Evolutionary conservation across 1,139 yeast genomes (phyloP), one percentile per base, ranked within the genome.

Genomic region (Debaryomyces udenii): DNA sequence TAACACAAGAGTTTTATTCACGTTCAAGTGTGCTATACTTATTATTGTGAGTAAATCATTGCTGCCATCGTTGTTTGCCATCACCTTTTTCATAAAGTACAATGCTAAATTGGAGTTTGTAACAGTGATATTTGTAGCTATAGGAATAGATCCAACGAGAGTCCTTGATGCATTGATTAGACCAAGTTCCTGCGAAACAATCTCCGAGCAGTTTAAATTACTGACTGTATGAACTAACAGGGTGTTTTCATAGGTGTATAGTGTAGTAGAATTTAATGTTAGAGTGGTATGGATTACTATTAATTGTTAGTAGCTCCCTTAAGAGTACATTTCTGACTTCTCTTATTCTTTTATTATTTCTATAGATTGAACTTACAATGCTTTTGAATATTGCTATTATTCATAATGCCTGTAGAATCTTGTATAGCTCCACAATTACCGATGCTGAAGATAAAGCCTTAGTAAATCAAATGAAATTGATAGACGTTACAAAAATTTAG

Each of bases 151-250:
- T 2, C 79, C 79, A 13, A 73, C 65, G 26, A 74, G 60, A 1
- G 77, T 71, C 45, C 62, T 70, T 24, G 74, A 64, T 2, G 80
- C 66, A 55, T 78, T 78, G 33, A 79, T 75, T 18, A 71, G 59
- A 2, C 83, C 83, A 36, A 79, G 56, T 45, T 78, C 82, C 51
- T 74, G 79, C n/a, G 81, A 74, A 3, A 78, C 66, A 4, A 76
- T 59, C 50, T 78, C 83, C 2, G 78, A 69, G 49, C 81, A 78
- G 50, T 77, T 78, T 40, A 76, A 58, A 45, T 69, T 69, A 37
- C 66, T 62, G 18, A 70, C 50, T 10, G 58, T 50, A 36, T 70
- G 70, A 1, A 66, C 63, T 28, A 78, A 57, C 38, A 62, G 66
- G 42, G 61, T 59, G 54, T 77, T 76, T 49, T 78, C 83, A 51